A percentile compares a stretch with the other conserved stretches of the same genome.
Evolutionary conservation across 192 early-diverging fungal species (phyloP).

Genomic region (Chytriomyces sp.): DNA sequence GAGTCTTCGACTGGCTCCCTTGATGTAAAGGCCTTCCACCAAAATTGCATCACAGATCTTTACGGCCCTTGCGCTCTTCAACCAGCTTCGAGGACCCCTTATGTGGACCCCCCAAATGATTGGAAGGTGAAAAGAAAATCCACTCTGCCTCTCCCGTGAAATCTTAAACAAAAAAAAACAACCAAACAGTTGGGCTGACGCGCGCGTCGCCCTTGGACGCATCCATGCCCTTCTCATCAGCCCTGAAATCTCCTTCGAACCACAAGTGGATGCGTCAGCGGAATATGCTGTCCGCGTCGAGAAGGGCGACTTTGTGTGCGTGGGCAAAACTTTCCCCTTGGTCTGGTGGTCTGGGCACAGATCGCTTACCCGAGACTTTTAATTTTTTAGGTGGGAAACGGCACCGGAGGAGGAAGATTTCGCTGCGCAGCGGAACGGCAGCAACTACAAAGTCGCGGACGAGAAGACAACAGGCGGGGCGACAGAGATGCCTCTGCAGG

Average conservation of each 20-base stretch:
- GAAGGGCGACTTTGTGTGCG: conserved; percentile 70
- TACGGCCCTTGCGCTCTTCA: conserved; percentile 49
- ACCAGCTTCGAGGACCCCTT: conserved; percentile 37
- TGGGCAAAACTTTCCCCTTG: too few species aligned
- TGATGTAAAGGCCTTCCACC: not conserved
- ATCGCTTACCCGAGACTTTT: too few species aligned
- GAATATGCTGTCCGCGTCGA: conserved; percentile 58
- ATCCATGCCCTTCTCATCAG: conserved; percentile 57
- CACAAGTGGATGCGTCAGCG: conserved; percentile 44
- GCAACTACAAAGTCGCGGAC: too few species aligned
- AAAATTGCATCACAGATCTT: conserved; percentile 35
- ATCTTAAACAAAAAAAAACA: too few species aligned
- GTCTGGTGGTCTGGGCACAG: too few species aligned
- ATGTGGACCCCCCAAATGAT: conserved; percentile 54
- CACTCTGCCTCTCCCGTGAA: too few species aligned
- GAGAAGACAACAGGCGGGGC: too few species aligned
- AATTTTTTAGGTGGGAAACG: too few species aligned
- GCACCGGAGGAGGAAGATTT: too few species aligned
- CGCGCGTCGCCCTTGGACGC: conserved; percentile 47
- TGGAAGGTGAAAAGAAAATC: too few species aligned
- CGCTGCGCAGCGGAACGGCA: too few species aligned
- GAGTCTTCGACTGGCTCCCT: not conserved
- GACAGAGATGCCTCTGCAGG: too few species aligned
- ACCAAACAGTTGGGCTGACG: conserved; percentile 57
- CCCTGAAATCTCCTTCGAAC: conserved; percentile 60